Percentiles rank a stretch among this genome's conserved stretches.
Evolutionary conservation across 2,329 filamentous ascomycete genomes (phyloP).

Genomic region (Camillea tinctor): DNA sequence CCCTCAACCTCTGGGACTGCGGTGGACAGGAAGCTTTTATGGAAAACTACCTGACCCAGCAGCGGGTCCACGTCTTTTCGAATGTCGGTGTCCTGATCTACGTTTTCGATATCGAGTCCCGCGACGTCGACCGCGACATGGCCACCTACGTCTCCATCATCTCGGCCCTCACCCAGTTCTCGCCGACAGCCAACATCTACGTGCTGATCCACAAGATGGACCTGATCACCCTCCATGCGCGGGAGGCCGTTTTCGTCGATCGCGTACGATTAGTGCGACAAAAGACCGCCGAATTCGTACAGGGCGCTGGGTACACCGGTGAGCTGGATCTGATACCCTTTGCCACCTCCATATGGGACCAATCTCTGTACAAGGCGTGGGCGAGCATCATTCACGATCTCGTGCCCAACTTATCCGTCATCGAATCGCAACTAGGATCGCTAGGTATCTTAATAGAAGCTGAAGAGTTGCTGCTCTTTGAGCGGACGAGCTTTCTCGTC

Average conservation of each 20-base stretch:
- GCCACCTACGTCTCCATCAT: constrained; percentile 91
- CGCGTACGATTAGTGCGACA: constrained; percentile 73
- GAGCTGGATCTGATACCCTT: constrained; percentile 79
- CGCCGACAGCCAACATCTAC: constrained; percentile 78
- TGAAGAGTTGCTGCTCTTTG: constrained; percentile 91
- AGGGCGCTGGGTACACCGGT: constrained; percentile 37
- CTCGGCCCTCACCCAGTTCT: constrained; percentile 82
- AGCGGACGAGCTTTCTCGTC: constrained; percentile 92
- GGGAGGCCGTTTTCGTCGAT: constrained; percentile 81
- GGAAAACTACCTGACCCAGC: constrained; percentile 95
- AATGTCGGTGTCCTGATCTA: constrained; percentile 97
- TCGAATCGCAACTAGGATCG: constrained; percentile 80
- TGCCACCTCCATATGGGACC: constrained; percentile 97
- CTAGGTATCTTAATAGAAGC: constrained; percentile 86
- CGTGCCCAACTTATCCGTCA: constrained; percentile 87
- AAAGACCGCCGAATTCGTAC: constrained; percentile 61
- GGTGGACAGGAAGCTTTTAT: constrained; percentile 98
- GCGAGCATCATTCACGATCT: constrained; percentile 96
- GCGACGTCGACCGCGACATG: constrained; percentile 89
- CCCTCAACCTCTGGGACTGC: constrained; percentile 97
- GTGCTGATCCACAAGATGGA: constrained; percentile 99
- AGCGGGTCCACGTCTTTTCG: constrained; percentile 93
- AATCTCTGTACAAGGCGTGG: constrained; percentile 97
- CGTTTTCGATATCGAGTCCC: constrained; percentile 97
- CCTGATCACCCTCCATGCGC: constrained; percentile 76